A percentile compares a stretch with the other conserved stretches of the same genome.
Evolutionary conservation across 768 basidiomycete species (phyloP).

Genomic region (Leccinum subgranulosum): DNA sequence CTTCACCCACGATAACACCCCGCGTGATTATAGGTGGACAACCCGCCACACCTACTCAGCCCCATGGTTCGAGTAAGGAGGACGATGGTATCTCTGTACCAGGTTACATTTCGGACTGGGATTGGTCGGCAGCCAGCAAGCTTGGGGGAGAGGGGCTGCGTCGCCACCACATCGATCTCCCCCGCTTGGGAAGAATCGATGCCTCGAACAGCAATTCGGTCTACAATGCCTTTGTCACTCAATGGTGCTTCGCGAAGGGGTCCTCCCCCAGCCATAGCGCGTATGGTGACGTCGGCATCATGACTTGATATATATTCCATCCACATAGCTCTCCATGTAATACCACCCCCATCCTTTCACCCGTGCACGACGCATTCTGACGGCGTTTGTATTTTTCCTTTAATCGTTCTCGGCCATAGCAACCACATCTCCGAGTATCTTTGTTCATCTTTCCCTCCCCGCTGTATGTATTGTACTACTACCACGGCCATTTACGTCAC

Average conservation of each 20-base stretch:
- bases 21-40: conserved; percentile 27
- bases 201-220: conserved; percentile 28
- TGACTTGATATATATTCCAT: conserved; percentile 11
- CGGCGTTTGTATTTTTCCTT: not conserved
- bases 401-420: not conserved
- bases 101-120: conserved; percentile 17
- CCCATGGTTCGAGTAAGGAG: not conserved
- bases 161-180: not conserved
- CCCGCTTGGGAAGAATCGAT: conserved; percentile 12
- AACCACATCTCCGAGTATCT: not conserved
- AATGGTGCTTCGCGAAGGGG: conserved; percentile 67
- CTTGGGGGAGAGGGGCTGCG: not conserved
- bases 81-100: not conserved
- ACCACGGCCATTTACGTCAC: not conserved
- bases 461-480: not conserved
- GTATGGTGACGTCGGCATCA: conserved; percentile 15
- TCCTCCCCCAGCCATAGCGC: conserved; percentile 24
- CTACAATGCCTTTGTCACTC: conserved; percentile 59
- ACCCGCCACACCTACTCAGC: conserved; percentile 13
- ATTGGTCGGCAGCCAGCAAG: conserved; percentile 18
- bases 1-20: conserved; percentile 20
- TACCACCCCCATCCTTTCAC: not conserved
- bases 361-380: not conserved
- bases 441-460: not conserved
- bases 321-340: not conserved